Evolutionary conservation across 2,329 filamentous ascomycete genomes (phyloP).

Genomic region (Onygenales sp.): DNA sequence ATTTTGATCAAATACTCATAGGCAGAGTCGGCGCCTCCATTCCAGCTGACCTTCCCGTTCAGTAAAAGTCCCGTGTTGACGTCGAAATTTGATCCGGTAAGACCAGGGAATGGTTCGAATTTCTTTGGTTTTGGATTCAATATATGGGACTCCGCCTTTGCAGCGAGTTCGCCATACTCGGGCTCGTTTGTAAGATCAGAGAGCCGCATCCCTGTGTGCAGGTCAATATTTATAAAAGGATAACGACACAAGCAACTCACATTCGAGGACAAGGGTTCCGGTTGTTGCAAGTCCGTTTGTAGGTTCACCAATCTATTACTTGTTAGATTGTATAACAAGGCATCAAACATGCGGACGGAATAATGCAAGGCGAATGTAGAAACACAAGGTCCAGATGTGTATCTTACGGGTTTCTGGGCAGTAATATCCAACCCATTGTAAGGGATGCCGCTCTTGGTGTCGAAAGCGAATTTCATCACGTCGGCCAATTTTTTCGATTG

Average conservation of each 20-base stretch:
- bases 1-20: constrained; percentile 92
- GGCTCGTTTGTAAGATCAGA: constrained; percentile 62
- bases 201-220: constrained; percentile 39
- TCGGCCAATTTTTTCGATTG: constrained; percentile 64
- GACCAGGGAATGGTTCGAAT: constrained; percentile 65
- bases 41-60: constrained; percentile 64
- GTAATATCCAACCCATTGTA: constrained; percentile 57
- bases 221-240: background rate
- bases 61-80: constrained; percentile 57
- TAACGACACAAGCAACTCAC: constrained; percentile 3
- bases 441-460: constrained; percentile 66
- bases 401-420: constrained; percentile 31
- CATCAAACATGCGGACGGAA: background rate
- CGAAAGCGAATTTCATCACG: constrained; percentile 65
- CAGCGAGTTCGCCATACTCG: constrained; percentile 56
- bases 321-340: background rate
- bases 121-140: constrained; percentile 54
- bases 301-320: constrained; percentile 33
- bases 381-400: background rate
- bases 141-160: constrained; percentile 61
- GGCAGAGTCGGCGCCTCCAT: constrained; percentile 66
- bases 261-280: constrained; percentile 74
- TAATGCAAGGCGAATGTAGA: background rate
- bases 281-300: constrained; percentile 67
- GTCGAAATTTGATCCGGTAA: constrained; percentile 60